Evolutionary conservation across 495 filamentous ascomycete genomes (phyloP), one percentile per base, ranked within the genome.

Genomic region (Xeromyces bisporus): DNA sequence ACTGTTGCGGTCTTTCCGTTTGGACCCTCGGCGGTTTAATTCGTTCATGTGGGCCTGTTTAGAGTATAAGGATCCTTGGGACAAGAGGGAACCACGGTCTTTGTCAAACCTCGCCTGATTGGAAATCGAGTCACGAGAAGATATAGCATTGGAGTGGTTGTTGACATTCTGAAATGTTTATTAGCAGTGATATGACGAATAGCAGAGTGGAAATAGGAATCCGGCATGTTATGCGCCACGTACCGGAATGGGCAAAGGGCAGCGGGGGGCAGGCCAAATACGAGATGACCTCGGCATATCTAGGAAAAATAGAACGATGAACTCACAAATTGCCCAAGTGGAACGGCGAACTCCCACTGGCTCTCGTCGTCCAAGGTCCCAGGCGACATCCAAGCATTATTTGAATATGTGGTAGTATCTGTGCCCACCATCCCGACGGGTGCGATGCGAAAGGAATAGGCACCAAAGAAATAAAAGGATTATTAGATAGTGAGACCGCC

Each of bases 1-100:
- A 18, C 41, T 62, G 34, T 67, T 73, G 28, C 54, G 46, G 25
- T 70, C 64, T 30, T 58, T 67, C 20, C 57, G 52, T n/a, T n/a
- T n/a, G n/a, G n/a, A n/a, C 12, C 50, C 53, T 17, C 56, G 53
- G 24, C 27, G 33, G 7, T 50, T 33, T 23, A 23, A 33, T 28
- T 41, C 5, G 24, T 56, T 46, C 6, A 40, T 24, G 7, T 36
- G 32, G 11, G 46, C 41, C 6, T 42, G 42, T 38, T 48, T 48
- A 0, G 57, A 61, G 25, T 55, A 24, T 10, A 53, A 61, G 1
- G 57, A 61, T 39, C 57, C 57, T 24, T 53, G 55, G 9, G 57
- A 61, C 13, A 47, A 48, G 25, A 53, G 49, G 15, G 56, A 60
- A 37, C 45, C 50, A 37, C 50, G 57, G n/a, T 54, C 44, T 28